Conservation (phyloP, 345 rosid species). For the Boechera stricta region DNA sequence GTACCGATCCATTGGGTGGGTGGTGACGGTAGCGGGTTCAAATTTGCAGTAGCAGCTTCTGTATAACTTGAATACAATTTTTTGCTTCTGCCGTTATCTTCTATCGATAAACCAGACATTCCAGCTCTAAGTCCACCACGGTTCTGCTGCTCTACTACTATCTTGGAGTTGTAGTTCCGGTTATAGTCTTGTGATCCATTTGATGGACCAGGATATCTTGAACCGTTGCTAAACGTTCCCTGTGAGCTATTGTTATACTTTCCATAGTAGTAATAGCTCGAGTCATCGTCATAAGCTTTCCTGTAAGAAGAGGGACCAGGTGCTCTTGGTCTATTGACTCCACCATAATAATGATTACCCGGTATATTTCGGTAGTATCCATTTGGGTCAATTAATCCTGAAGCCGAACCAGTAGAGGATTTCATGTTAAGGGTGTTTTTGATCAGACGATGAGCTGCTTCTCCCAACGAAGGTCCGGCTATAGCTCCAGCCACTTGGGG, state of each 20-base stretch:
- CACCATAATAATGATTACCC: constrained; percentile 49
- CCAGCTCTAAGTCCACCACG: constrained; percentile 58
- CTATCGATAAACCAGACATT: constrained; percentile 58
- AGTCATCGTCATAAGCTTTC: constrained; percentile 56
- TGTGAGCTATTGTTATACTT: constrained; percentile 50
- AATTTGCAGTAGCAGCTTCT: constrained; percentile 48
- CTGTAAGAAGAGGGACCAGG: constrained; percentile 63
- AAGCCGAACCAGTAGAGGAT: constrained; percentile 58
- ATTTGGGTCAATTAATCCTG: constrained; percentile 56
- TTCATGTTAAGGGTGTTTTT: constrained; percentile 85
- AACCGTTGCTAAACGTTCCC: constrained; percentile 47
- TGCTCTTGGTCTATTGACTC: constrained; percentile 55
- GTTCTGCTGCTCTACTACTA: constrained; percentile 54
- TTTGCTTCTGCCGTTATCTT: constrained; percentile 54
- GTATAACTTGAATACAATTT: constrained; percentile 42
- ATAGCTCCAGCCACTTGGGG: constrained; percentile 83
- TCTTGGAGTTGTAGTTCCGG: constrained; percentile 56
- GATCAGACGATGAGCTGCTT: constrained; percentile 97
- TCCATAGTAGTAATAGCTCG: constrained; percentile 52
- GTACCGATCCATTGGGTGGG: constrained; percentile 67
- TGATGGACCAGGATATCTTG: constrained; percentile 50
- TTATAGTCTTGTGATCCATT: constrained; percentile 58
- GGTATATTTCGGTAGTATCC: constrained; percentile 48
- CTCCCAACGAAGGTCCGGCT: constrained; percentile 75
- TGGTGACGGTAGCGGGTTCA: constrained; percentile 61